A percentile compares a stretch with the other conserved stretches of the same genome.
Conservation (phyloP, 1,139 yeast species). For the Scheffersomyces illinoinensis region DNA sequence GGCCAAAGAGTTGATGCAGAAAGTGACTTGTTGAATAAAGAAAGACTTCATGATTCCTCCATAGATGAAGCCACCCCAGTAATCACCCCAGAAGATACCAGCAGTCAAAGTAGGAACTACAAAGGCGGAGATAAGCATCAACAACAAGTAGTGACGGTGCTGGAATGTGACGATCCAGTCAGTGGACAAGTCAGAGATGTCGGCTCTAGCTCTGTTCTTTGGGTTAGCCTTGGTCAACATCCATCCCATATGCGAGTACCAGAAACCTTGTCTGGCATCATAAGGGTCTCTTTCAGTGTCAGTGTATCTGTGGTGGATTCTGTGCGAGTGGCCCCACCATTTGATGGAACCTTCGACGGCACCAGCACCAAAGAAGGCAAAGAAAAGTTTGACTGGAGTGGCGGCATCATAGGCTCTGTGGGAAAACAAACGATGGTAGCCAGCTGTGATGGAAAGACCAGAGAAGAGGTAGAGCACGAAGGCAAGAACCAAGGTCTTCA, state of each 20-base stretch:
- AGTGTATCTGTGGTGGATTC: conserved; percentile 96
- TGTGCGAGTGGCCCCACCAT: conserved; percentile 99
- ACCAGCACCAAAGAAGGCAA: conserved; percentile 89
- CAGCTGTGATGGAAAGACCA: conserved; percentile 95
- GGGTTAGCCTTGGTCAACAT: conserved; percentile 94
- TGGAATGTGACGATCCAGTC: conserved; percentile 92
- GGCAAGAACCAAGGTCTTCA: conserved; percentile 62
- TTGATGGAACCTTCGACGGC: conserved; percentile 96
- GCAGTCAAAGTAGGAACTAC: conserved; percentile 75
- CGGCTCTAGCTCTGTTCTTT: conserved; percentile 93
- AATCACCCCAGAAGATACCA: conserved; percentile 85
- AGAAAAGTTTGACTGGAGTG: conserved; percentile 67
- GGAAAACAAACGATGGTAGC: conserved; percentile 85
- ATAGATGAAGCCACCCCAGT: conserved; percentile 87
- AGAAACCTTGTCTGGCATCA: conserved; percentile 93
- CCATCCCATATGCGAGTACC: conserved; percentile 98
- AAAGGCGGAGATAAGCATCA: conserved; percentile 70
- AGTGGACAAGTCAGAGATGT: conserved; percentile 84
- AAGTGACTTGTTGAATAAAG: conserved; percentile 94
- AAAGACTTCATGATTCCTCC: conserved; percentile 86
- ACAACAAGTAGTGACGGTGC: conserved; percentile 81
- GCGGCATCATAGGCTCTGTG: conserved; percentile 85
- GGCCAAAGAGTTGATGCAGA: conserved; percentile 97
- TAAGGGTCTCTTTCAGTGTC: conserved; percentile 97
- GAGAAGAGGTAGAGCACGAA: conserved; percentile 64